Conservation (phyloP, 768 basidiomycete genomes). For the Hemileccinum impolitum region DNA sequence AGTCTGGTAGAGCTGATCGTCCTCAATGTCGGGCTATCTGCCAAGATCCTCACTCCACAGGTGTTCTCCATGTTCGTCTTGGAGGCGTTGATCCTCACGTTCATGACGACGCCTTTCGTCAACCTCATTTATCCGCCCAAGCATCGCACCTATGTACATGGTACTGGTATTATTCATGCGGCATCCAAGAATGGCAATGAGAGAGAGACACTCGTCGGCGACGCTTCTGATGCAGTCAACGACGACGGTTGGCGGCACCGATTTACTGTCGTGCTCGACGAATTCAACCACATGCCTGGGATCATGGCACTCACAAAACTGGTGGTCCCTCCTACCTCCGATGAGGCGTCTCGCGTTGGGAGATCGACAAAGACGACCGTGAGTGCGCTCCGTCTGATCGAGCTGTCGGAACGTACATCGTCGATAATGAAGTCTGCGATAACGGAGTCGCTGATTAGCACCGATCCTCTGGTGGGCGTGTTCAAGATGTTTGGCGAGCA, state of each 20-base stretch:
- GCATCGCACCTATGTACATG: constrained; percentile 46
- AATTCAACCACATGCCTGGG: constrained; percentile 81
- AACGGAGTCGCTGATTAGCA: constrained; percentile 62
- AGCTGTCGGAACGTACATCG: constrained; percentile 84
- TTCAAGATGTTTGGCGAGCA: constrained; percentile 78
- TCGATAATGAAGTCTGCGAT: constrained; percentile 81
- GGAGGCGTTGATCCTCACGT: constrained; percentile 78
- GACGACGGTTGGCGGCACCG: constrained; percentile 31
- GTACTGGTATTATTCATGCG: not conserved
- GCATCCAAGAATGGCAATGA: not conserved
- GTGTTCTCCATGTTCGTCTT: constrained; percentile 97
- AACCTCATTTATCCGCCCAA: constrained; percentile 64
- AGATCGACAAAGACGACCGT: constrained; percentile 31
- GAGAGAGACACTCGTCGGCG: not conserved
- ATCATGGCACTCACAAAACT: constrained; percentile 90
- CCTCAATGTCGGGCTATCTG: constrained; percentile 86
- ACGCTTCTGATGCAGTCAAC: not conserved
- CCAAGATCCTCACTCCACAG: constrained; percentile 67
- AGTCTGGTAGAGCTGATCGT: constrained; percentile 94
- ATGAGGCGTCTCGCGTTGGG: not conserved
- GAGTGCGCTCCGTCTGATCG: constrained; percentile 83
- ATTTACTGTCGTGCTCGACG: constrained; percentile 88
- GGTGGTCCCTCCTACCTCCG: constrained; percentile 43
- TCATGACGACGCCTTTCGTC: constrained; percentile 82
- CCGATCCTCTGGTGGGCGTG: constrained; percentile 69